Evolutionary conservation across 805 yeast genomes (phyloP).

Genomic region (Wickerhamiella hasegawae): DNA sequence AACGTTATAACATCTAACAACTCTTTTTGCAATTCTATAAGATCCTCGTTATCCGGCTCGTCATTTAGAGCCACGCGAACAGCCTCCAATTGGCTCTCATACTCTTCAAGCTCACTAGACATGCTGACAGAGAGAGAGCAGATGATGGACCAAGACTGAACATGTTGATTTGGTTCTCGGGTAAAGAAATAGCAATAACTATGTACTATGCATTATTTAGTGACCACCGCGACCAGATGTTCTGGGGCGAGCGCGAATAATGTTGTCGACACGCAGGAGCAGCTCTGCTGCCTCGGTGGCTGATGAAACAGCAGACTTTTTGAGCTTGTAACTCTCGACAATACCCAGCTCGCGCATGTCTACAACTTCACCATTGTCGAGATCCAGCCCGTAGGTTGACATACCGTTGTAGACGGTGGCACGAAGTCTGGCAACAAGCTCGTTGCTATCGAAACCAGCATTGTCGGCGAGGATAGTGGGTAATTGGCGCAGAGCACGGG

Average conservation of each 20-base stretch:
- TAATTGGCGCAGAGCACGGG: constrained; percentile 80
- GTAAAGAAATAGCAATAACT: too few species aligned
- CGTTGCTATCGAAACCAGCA: constrained; percentile 92
- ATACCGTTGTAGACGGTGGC: constrained; percentile 85
- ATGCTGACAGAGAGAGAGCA: not conserved
- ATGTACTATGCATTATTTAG: too few species aligned
- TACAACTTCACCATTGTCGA: constrained; percentile 67
- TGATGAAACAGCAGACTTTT: constrained; percentile 81
- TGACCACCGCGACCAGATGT: constrained; percentile 59
- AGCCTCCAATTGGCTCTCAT: constrained; percentile 18
- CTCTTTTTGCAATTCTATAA: constrained; percentile 17
- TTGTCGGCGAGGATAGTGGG: constrained; percentile 94
- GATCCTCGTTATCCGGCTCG: constrained; percentile 17
- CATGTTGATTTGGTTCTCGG: too few species aligned
- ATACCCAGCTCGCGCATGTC: constrained; percentile 92
- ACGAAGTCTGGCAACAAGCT: constrained; percentile 76
- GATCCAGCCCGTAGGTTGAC: constrained; percentile 80
- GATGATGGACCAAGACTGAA: too few species aligned
- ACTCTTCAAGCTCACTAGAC: constrained; percentile 20
- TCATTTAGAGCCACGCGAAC: constrained; percentile 17
- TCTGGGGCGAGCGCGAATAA: constrained; percentile 92
- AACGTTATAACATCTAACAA: constrained; percentile 18
- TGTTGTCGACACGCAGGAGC: constrained; percentile 85
- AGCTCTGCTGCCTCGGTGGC: constrained; percentile 99
- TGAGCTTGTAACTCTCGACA: constrained; percentile 83